These are phyloP conservation scores for Lantana camara DNA, from an alignment of 257 asterid genomes.

Conservation along the genomic window DNA sequence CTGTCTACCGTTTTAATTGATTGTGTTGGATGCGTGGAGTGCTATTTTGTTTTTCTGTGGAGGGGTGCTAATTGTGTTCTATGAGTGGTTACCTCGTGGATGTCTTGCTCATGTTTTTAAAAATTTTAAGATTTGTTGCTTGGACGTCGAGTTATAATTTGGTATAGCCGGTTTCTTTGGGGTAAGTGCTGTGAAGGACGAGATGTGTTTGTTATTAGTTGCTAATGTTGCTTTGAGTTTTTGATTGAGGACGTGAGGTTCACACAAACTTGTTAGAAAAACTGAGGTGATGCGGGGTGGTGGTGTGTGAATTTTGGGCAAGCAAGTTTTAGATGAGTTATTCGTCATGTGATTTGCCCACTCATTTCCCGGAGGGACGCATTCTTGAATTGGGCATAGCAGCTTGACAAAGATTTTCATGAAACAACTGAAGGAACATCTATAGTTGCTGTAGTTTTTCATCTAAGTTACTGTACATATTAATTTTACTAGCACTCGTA, in stretches of 20 bases:
- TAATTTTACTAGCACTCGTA: neutral
- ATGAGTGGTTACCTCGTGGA: slow-evolving; percentile 13
- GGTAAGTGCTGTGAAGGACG: neutral
- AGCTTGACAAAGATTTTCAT: neutral
- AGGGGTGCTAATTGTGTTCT: slow-evolving; percentile 15
- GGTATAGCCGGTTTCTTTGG: neutral
- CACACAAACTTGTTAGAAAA: neutral
- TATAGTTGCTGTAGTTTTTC: neutral
- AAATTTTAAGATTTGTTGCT: neutral
- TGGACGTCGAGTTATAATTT: slow-evolving; percentile 13
- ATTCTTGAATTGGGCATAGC: neutral
- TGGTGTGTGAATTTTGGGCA: slow-evolving; percentile 2
- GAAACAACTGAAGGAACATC: neutral
- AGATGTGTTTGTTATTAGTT: neutral
- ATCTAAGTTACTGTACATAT: slow-evolving; percentile 2
- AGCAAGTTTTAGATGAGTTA: neutral
- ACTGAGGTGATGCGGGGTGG: neutral
- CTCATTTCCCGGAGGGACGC: neutral
- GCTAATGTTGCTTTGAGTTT: slow-evolving; percentile 16
- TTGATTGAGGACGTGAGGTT: slow-evolving; percentile 11
- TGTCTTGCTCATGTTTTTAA: neutral
- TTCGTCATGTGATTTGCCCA: neutral
- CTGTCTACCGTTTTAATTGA: slow-evolving; percentile 3
- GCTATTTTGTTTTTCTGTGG: no score
- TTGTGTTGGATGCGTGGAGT: slow-evolving; percentile 2